These are phyloP conservation scores for Plasmodium knowlesi DNA, from an alignment of 169 alveolate genomes.

Conservation along the genomic window DNA sequence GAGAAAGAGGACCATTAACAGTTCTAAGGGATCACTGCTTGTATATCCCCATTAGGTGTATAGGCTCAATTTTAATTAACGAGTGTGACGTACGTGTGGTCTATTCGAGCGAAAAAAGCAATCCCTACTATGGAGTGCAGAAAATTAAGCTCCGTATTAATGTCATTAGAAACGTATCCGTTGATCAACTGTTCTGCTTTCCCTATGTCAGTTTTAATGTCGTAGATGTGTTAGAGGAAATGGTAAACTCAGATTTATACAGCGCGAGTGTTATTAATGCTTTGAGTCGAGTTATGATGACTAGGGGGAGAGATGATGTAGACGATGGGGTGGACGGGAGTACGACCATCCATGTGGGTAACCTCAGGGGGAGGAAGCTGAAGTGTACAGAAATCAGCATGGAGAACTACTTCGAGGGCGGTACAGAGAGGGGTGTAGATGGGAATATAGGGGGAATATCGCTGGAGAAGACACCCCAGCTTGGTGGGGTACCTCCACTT, in stretches of 20 bases:
- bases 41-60: conserved; percentile 62
- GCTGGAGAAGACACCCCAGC: background rate
- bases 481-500: background rate
- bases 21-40: conserved; percentile 13
- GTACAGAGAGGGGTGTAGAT: background rate
- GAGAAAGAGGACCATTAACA: background rate
- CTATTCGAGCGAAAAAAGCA: conserved; percentile 16
- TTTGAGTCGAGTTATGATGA: background rate
- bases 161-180: conserved; percentile 20
- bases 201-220: conserved; percentile 57
- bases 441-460: background rate
- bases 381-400: conserved; percentile 3
- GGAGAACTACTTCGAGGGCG: conserved; percentile 21
- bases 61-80: conserved; percentile 53
- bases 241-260: conserved; percentile 24
- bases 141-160: conserved; percentile 28
- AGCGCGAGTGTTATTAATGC: background rate
- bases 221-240: background rate
- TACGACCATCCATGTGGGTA: background rate
- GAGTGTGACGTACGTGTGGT: conserved; percentile 27
- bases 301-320: background rate
- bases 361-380: background rate
- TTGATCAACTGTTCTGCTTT: conserved; percentile 31
- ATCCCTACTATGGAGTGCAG: conserved; percentile 27
- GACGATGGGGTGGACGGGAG: background rate